phyloP scores from a whole-genome alignment of 2,329 filamentous ascomycete species.

The Aspergillus eucalypticola region DNA sequence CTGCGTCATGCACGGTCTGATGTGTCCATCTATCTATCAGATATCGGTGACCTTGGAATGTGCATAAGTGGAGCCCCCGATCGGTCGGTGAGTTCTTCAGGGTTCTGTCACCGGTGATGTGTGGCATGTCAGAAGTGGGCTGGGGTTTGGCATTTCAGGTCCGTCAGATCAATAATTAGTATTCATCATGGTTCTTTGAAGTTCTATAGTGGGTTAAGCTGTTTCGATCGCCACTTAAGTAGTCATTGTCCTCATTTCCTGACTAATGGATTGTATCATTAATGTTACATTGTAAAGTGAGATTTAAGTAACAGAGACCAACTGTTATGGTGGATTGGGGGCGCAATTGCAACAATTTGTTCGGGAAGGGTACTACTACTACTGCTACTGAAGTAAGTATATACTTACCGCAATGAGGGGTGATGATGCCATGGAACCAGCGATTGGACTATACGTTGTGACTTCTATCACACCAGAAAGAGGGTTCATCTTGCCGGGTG shows the following conservation, averaged over 20 bases:
- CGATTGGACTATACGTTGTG: not conserved
- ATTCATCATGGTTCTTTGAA: not conserved
- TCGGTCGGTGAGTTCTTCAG: not conserved
- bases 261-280: too few relatives aligned
- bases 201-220: too few relatives aligned
- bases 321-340: too few relatives aligned
- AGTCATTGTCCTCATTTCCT: too few relatives aligned
- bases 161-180: not conserved
- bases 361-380: too few relatives aligned
- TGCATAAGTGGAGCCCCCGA: constrained; percentile 6
- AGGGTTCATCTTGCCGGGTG: too few relatives aligned
- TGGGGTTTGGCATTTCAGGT: not conserved
- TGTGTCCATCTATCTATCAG: constrained; percentile 3
- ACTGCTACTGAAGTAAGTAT: too few relatives aligned
- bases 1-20: constrained; percentile 6
- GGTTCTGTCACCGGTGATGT: not conserved
- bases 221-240: too few relatives aligned
- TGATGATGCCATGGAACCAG: not conserved
- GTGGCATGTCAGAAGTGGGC: not conserved
- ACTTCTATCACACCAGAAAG: too few relatives aligned
- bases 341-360: too few relatives aligned
- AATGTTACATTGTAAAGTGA: too few relatives aligned
- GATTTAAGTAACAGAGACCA: too few relatives aligned
- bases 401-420: not conserved
- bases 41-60: constrained; percentile 3